Evolutionary conservation across 495 filamentous ascomycete genomes (phyloP), one percentile per base, ranked within the genome.

Genomic region (Friedmanniomyces endolithicus): DNA sequence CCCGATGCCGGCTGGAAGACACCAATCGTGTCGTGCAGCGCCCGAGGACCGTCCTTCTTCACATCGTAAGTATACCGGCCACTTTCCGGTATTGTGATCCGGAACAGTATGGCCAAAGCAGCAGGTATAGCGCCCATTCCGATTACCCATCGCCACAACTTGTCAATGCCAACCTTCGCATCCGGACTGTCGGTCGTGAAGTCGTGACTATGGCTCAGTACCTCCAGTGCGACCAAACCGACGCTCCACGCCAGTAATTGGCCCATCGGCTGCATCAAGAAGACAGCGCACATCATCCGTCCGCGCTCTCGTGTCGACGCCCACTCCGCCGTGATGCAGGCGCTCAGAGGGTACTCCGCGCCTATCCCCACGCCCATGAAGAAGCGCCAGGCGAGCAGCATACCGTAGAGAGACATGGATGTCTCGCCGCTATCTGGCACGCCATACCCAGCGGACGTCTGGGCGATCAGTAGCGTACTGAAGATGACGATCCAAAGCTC

Each of bases 221-320:
- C 50, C 17, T 34, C 31, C 2, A 58, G 50, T 16, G 51, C 39
- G 8, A 35, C 48, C n/a, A 63, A 27, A 7, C 69, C 68, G 19
- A 72, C 63, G 6, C 60, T 61, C 24, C 67, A 66, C 3, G 73
- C 82, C 8, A 77, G 70, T n/a, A 85, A 69, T 53, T 84, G 82
- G 1, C 81, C 82, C 7, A 84, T 58, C 0, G 81, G 76, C 48
- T 86, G 83, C 75, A 79, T 81, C 48, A 81, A 71, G 65, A 85
- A 84, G 16, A 86, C 78, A 3, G 75, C 75, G 8, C 78, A 79
- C 65, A 86, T 71, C 82, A 86, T 85, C 6, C 74, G 73, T 27
- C 73, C 80, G 19, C 83, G 68, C 24, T 73, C 57, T 46, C 75
- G 39, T 19, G 12, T 19, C 11, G 52, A 25, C 22, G 40, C 22